phyloP scores from a whole-genome alignment of 2,329 filamentous ascomycete genomes.

The Paradendryphiella salina region DNA sequence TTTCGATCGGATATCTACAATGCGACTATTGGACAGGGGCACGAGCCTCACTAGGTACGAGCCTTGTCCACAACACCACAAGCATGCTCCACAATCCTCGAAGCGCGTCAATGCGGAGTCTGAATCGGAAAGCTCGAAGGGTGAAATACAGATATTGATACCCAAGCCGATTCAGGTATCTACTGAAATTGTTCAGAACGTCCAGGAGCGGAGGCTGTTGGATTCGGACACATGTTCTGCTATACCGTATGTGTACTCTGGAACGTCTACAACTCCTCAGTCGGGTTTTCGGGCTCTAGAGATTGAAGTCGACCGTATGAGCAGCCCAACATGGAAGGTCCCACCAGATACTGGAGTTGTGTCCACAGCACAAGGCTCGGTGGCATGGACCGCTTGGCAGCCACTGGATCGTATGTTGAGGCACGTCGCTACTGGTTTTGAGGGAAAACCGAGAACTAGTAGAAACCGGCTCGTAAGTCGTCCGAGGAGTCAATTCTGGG shows the following conservation, averaged over 20 bases:
- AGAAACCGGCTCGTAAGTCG: not conserved
- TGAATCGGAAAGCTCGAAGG: conserved; percentile 21
- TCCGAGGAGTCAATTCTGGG: conserved; percentile 9
- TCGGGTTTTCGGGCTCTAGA: conserved; percentile 9
- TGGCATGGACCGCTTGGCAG: not conserved
- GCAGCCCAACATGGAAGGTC: conserved; percentile 1
- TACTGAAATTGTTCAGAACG: not conserved
- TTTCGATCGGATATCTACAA: conserved; percentile 34
- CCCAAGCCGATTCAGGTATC: conserved; percentile 4
- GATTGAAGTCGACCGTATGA: not conserved
- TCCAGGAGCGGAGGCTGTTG: not conserved
- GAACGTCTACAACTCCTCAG: not conserved
- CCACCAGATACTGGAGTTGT: conserved; percentile 9
- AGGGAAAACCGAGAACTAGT: not conserved
- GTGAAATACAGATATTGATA: not conserved
- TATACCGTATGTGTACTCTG: not conserved
- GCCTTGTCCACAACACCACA: conserved; percentile 24
- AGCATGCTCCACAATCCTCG: not conserved
- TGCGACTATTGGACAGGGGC: conserved; percentile 31
- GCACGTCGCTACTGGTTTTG: not conserved
- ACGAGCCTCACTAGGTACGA: conserved; percentile 37
- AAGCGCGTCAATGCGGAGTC: conserved; percentile 25
- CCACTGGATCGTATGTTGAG: conserved; percentile 9
- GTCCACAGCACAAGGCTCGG: not conserved
- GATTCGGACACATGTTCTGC: not conserved